These are phyloP conservation scores for Karstenula rhodostoma DNA, from an alignment of 2,329 filamentous ascomycete species.

Conservation along the genomic window DNA sequence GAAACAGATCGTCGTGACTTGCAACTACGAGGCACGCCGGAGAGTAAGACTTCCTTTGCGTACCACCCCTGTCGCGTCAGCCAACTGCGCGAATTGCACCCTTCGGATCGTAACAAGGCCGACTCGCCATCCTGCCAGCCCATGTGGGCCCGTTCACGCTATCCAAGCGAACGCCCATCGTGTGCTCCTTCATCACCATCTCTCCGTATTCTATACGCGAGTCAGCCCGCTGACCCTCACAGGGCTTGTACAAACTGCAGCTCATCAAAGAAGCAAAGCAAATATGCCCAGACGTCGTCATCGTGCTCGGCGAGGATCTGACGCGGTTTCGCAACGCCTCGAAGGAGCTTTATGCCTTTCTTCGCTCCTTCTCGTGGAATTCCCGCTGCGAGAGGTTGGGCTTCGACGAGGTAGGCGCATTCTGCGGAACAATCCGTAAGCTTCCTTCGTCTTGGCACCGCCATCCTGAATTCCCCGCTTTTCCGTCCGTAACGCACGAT, in stretches of 20 bases:
- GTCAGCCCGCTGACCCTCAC: conserved; percentile 33
- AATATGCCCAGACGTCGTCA: conserved; percentile 80
- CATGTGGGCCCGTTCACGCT: neutral
- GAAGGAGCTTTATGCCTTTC: conserved; percentile 78
- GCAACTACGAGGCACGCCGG: conserved; percentile 86
- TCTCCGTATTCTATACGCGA: conserved; percentile 9
- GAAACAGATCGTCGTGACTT: conserved; percentile 76
- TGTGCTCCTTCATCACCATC: neutral
- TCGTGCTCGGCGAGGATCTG: conserved; percentile 80
- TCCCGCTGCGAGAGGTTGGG: conserved; percentile 80
- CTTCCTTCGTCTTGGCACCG: conserved; percentile 16
- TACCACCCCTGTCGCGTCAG: neutral
- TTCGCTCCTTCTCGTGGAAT: conserved; percentile 80
- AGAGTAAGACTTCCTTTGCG: conserved; percentile 50
- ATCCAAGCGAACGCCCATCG: conserved; percentile 2
- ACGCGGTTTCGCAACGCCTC: conserved; percentile 84
- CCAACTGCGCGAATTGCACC: neutral
- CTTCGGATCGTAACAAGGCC: conserved; percentile 1
- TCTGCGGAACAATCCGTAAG: conserved; percentile 28
- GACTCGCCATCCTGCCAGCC: neutral
- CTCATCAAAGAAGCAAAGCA: conserved; percentile 81
- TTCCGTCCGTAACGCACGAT: neutral
- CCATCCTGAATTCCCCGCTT: neutral
- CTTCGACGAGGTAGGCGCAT: conserved; percentile 77
- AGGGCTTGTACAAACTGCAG: conserved; percentile 80